Evolutionary conservation across 2,329 filamentous ascomycete genomes (phyloP), one percentile per base, ranked within the genome.

Genomic region (Bipolaris zeicola): DNA sequence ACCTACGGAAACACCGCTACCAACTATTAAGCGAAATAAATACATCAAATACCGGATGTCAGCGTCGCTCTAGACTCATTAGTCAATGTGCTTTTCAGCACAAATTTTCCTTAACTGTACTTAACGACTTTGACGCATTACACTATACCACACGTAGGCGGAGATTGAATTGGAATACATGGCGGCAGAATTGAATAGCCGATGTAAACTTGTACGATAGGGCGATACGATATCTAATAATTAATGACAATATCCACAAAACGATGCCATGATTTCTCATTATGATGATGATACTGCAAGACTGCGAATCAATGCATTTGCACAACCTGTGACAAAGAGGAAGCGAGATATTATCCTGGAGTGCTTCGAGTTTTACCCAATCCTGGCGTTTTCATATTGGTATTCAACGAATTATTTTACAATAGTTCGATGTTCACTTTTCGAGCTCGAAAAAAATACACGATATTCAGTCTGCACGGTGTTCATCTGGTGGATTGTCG

Each of bases 91-190:
- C 33, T 13, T 38, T 33, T 8, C 5, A 13, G 53, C 53, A 43
- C 16, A 7, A 4, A 1, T 3, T 53, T 55, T 55, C 48, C 38
- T 47, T 57, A 36, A 6, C 5, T 57, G 52, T 50, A 45, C 50
- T 46, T 49, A 16, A 57, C 38, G 54, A 57, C 54, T 34, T 52
- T 52, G 55, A 65, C 38, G 67, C 61, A 62, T 63, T 60, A 71
- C 68, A 69, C 62, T 61, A 71, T 71, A 69, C 64, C 65, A 66
- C 48, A 57, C 61, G 51, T 52, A 59, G 31, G n/a, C 22, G 44
- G 28, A 51, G 37, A 36, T 3, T 26, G 41, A 22, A 14, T 18
- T 22, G 28, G 14, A 16, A 39, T 20, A 38, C 33, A 36, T 7
- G 26, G 43, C 47, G 39, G 26, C 18, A 22, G 36, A 39, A 42